A percentile compares a stretch with the other conserved stretches of the same genome.
Conservation (phyloP, 78 protist species). For the Anaeramoeba ignava region DNA sequence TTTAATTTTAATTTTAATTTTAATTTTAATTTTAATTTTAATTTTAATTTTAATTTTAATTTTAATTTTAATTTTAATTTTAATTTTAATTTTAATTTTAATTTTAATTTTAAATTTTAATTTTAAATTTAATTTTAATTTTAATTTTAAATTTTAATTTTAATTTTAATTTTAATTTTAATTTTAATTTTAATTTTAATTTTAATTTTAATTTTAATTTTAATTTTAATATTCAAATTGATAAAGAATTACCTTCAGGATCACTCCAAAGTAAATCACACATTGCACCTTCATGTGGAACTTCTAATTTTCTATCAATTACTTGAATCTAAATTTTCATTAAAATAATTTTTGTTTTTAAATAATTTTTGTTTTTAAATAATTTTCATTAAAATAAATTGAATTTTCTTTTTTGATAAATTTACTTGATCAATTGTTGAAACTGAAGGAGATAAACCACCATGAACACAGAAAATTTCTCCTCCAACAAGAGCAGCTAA, state of each 20-base stretch:
- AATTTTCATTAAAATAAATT: too few relatives aligned
- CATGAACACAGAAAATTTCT: slow-evolving; percentile 22
- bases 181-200: background rate
- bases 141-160: too few relatives aligned
- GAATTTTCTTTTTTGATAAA: background rate
- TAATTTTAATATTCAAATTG: background rate
- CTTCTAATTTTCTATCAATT: slow-evolving; percentile 90
- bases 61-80: too few relatives aligned
- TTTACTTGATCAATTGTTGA: slow-evolving; percentile 74
- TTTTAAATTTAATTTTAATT: too few relatives aligned
- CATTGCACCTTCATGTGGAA: slow-evolving; percentile 99
- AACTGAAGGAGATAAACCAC: slow-evolving; percentile 75
- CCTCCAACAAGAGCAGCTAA: slow-evolving; percentile 18
- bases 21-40: too few relatives aligned
- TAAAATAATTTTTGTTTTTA: too few relatives aligned
- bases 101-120: too few relatives aligned
- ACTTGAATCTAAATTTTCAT: slow-evolving; percentile 88
- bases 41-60: too few relatives aligned
- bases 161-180: background rate
- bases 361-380: too few relatives aligned
- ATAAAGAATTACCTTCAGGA: slow-evolving; percentile 62
- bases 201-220: background rate
- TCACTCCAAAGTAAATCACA: slow-evolving; percentile 98
- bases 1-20: too few relatives aligned
- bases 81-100: too few relatives aligned